A percentile compares a stretch with the other conserved stretches of the same genome.
Evolutionary conservation across 306 rosid genomes (phyloP).

Genomic region (Castanea sativa): DNA sequence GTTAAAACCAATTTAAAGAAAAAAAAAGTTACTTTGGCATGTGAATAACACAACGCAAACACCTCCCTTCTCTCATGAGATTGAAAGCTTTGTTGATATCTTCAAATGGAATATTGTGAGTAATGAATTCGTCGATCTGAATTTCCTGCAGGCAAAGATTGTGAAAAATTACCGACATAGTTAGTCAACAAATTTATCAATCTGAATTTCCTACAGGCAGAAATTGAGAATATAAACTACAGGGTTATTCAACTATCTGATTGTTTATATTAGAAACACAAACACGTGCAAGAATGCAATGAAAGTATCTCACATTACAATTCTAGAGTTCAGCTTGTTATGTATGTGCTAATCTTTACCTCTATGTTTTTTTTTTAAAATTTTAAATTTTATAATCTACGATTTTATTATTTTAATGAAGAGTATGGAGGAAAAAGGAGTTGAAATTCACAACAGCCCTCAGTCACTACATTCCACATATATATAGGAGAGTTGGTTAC

Average conservation of each 20-base stretch:
- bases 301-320: too few species aligned
- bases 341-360: too few species aligned
- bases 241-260: neutral
- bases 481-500: too few species aligned
- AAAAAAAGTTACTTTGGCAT: slow-evolving; percentile 39
- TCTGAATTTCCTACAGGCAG: slow-evolving; percentile 67
- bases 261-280: neutral
- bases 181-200: slow-evolving; percentile 51
- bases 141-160: slow-evolving; percentile 61
- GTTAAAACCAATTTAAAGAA: neutral
- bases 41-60: slow-evolving; percentile 93
- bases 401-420: neutral
- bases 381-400: neutral
- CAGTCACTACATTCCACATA: too few species aligned
- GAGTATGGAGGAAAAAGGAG: too few species aligned
- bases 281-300: neutral
- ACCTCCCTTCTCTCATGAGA: slow-evolving; percentile 82
- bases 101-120: slow-evolving; percentile 70
- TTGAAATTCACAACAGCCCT: too few species aligned
- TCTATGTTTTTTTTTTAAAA: neutral
- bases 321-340: too few species aligned
- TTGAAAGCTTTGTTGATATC: slow-evolving; percentile 78
- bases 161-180: neutral
- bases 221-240: neutral
- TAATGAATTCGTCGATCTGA: slow-evolving; percentile 73